Conservation (phyloP, 441 rosid genomes). For the Bocquillonia castaneifolia region DNA sequence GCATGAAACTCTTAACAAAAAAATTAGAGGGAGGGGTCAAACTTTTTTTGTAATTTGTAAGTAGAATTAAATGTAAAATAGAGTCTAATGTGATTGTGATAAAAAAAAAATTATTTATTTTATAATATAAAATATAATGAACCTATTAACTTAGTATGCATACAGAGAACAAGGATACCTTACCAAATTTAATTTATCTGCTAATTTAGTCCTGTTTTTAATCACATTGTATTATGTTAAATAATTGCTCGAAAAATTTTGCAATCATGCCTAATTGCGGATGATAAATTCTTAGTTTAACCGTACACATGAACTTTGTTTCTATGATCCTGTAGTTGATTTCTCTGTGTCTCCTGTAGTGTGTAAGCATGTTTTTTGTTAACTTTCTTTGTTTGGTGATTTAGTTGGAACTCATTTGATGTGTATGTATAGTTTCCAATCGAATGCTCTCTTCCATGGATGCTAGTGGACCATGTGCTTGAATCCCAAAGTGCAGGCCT, state of each 20-base stretch:
- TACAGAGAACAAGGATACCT: slow-evolving; percentile 1
- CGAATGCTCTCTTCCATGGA: slow-evolving; percentile 99
- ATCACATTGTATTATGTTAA: neutral
- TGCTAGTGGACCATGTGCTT: slow-evolving; percentile 88
- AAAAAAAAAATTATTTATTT: too few species aligned
- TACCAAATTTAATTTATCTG: neutral
- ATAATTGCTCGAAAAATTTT: neutral
- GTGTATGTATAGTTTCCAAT: slow-evolving; percentile 69
- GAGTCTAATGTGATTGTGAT: too few species aligned
- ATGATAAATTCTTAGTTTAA: neutral
- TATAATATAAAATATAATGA: too few species aligned
- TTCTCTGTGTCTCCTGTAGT: neutral
- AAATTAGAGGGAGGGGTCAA: too few species aligned
- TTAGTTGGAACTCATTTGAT: slow-evolving; percentile 18
- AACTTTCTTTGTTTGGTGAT: slow-evolving; percentile 9
- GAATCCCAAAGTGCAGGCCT: slow-evolving; percentile 82
- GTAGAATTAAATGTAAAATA: too few species aligned
- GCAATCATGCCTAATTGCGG: neutral
- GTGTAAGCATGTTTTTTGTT: neutral
- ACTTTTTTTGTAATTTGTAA: too few species aligned
- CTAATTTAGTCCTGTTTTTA: neutral
- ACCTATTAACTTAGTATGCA: too few species aligned
- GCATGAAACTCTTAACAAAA: slow-evolving; percentile 14
- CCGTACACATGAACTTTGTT: neutral
- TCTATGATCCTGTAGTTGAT: slow-evolving; percentile 1